Conservation (phyloP, 495 filamentous ascomycete species). For the Penicillium riverlandense region DNA sequence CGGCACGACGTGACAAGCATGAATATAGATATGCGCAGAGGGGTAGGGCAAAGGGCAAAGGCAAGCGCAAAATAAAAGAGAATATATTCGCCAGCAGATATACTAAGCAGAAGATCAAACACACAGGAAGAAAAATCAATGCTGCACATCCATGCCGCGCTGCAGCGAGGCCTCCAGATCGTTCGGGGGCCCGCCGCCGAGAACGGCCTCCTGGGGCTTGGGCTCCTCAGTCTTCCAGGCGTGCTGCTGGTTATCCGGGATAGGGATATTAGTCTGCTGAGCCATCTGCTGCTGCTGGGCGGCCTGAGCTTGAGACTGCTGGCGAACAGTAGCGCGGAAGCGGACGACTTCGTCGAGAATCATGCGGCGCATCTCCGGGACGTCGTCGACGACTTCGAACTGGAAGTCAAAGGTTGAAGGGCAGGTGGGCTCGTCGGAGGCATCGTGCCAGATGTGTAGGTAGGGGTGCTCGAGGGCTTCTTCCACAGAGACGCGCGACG, state of each 20-base stretch:
- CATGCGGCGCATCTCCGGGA: slow-evolving; percentile 91
- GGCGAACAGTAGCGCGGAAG: slow-evolving; percentile 72
- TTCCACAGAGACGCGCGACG: slow-evolving; percentile 84
- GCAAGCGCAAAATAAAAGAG: too few relatives aligned
- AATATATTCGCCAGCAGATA: not conserved
- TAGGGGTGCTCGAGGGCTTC: slow-evolving; percentile 93
- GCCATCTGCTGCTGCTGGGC: slow-evolving; percentile 33
- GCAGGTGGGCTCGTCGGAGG: slow-evolving; percentile 88
- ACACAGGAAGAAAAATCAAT: not conserved
- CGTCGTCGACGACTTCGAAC: slow-evolving; percentile 92
- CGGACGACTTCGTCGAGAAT: slow-evolving; percentile 85
- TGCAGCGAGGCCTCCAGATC: slow-evolving; percentile 82
- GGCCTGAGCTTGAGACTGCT: slow-evolving; percentile 46
- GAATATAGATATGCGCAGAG: too few relatives aligned
- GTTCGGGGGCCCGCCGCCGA: slow-evolving; percentile 38
- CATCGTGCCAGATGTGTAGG: slow-evolving; percentile 96
- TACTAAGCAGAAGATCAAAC: not conserved
- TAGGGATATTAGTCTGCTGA: slow-evolving; percentile 56
- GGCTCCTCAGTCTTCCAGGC: slow-evolving; percentile 81
- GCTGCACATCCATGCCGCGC: slow-evolving; percentile 63
- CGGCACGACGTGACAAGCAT: not conserved
- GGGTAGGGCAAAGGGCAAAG: too few relatives aligned
- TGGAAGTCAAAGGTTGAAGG: slow-evolving; percentile 94
- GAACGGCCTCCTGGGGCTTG: slow-evolving; percentile 72
- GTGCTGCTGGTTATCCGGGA: slow-evolving; percentile 58